Evolutionary conservation across 345 rosid genomes (phyloP), one percentile per base, ranked within the genome.

Genomic region (Turnera subulata): DNA sequence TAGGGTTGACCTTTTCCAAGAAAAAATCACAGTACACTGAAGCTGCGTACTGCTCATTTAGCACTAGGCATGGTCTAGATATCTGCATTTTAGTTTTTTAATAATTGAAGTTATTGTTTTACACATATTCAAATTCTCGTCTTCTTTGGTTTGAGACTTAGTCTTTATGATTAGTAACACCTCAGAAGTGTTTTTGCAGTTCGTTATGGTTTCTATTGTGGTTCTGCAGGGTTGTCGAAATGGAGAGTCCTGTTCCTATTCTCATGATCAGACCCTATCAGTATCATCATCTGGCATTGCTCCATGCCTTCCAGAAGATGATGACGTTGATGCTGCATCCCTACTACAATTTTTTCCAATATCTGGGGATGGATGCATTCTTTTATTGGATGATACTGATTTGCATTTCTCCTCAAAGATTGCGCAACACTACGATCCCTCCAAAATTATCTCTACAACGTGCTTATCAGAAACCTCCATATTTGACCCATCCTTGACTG

Each of bases 151-250:
- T 12, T 12, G 7, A 40, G 55, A 48, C 12, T 1, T 11, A 4
- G 23, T 19, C 25, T 17, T 46, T 17, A 23, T 53, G 6, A 12
- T 44, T 59, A 9, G 47, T 25, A 59, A 62, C 19, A 12, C 33
- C 16, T 23, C 52, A 21, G 52, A 46, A 18, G 22, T 17, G 12
- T 21, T 33, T 39, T 24, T n/a, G n/a, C n/a, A n/a, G n/a, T 12
- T 44, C 55, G 9, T 52, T 25, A 59, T 65, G 23, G 14, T 35
- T 17, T 23, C 52, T 12, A 25, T n/a, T 17, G 22, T 17, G 12
- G n/a, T 21, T 70, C 46, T 73, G 52, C 81, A 91, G 98, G 98
- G 96, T 42, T 91, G 98, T 75, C 79, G 89, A 69, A 81, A 88
- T 49, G 96, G 92, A 55, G 81, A 80, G 18, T 64, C 70, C 6